Evolutionary conservation across 2,329 filamentous ascomycete species (phyloP).

Genomic region (Fusarium sp.): DNA sequence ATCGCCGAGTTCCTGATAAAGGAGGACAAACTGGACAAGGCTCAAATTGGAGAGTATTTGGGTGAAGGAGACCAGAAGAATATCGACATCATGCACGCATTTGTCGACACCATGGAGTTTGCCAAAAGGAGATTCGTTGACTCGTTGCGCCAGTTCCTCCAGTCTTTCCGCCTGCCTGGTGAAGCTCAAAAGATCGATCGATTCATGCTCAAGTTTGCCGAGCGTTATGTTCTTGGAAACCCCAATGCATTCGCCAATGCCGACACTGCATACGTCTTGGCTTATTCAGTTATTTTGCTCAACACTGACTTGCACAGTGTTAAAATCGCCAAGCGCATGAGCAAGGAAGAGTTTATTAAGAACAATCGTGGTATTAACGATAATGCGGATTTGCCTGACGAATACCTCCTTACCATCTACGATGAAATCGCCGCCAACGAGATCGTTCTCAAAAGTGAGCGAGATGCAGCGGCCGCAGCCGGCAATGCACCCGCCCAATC

Average conservation of each 20-base stretch:
- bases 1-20: slow-evolving; percentile 85
- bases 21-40: slow-evolving; percentile 89
- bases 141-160: slow-evolving; percentile 88
- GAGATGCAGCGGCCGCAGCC: slow-evolving; percentile 85
- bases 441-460: slow-evolving; percentile 93
- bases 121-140: slow-evolving; percentile 91
- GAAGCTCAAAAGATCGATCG: slow-evolving; percentile 99
- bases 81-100: slow-evolving; percentile 97
- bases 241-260: slow-evolving; percentile 98
- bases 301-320: slow-evolving; percentile 95
- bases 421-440: slow-evolving; percentile 93
- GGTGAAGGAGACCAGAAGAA: slow-evolving; percentile 94
- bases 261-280: slow-evolving; percentile 94
- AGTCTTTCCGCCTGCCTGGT: slow-evolving; percentile 93
- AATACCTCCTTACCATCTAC: slow-evolving; percentile 89
- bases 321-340: slow-evolving; percentile 89
- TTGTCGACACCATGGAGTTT: slow-evolving; percentile 96
- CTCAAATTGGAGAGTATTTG: slow-evolving; percentile 91
- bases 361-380: slow-evolving; percentile 99
- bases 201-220: slow-evolving; percentile 99
- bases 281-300: slow-evolving; percentile 95
- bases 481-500: slow-evolving; percentile 70
- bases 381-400: slow-evolving; percentile 89
- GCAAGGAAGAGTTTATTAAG: slow-evolving; percentile 96
- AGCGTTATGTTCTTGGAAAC: slow-evolving; percentile 93